Evolutionary conservation across 352 stramenopile species (phyloP), one percentile per base, ranked within the genome.

Genomic region (Blastocystis sp.): DNA sequence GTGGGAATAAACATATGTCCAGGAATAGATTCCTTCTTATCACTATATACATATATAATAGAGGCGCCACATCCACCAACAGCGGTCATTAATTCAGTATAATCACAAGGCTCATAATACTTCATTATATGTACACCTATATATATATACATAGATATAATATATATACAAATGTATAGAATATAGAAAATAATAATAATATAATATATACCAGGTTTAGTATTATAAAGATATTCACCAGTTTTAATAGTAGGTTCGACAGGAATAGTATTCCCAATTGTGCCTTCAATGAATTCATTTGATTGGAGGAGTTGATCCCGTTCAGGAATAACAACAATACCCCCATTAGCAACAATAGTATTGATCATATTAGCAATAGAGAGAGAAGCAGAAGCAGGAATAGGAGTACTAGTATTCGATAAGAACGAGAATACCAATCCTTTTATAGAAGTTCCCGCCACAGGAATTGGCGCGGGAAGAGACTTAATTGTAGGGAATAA

Each of bases 51-150:
- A 4, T 65, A n/a, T 24, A 64, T 24, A 4, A 47, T n/a, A 7
- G 24, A 27, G 2, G 36, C 33, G 5, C 35, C 34, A 7, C 33
- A 41, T 0, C 37, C 46, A 11, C 19, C 58, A 36, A 67, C 34
- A 0, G 28, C 36, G 3, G 58, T 64, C 4, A 59, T 30, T n/a
- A 42, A 31, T 34, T 67, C 58, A 23, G 44, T 33, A 24, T 48
- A 52, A 25, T 62, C 36, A 3, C 18, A n/a, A 0, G 58, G 48
- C 33, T 39, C 44, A 9, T 23, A 11, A 4, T 24, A 13, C n/a
- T 35, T 11, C 58, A 67, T 67, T 9, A 67, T 39, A n/a, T 67
- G 34, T 2, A 67, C 27, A n/a, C 55, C 55, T 0, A n/a, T n/a
- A n/a, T n/a, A n/a, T n/a, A n/a, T n/a, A n/a, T n/a, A n/a, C n/a